Conservation (phyloP, 345 rosid genomes). For the Hibiscus tridactylites region DNA sequence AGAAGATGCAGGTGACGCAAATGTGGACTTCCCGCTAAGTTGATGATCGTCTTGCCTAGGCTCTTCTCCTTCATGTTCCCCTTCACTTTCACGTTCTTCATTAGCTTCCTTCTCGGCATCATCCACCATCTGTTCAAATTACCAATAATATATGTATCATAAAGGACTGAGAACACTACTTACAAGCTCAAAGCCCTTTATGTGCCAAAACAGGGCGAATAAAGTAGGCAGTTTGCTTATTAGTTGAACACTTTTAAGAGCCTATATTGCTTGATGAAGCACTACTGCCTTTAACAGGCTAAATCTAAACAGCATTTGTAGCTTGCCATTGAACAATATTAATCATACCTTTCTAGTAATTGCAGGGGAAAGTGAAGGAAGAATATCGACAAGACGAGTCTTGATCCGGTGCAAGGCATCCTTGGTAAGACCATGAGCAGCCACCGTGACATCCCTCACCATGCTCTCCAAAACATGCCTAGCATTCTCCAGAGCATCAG, state of each 20-base stretch:
- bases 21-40: neutral
- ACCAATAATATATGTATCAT: neutral
- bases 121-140: constrained; percentile 35
- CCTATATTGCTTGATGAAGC: too few relatives aligned
- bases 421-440: constrained; percentile 41
- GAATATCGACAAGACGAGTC: constrained; percentile 28
- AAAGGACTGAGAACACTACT: neutral
- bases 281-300: too few relatives aligned
- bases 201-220: too few relatives aligned
- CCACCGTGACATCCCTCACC: constrained; percentile 34
- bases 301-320: too few relatives aligned
- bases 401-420: constrained; percentile 40
- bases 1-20: constrained; percentile 13
- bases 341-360: constrained; percentile 26
- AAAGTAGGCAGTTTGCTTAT: too few relatives aligned
- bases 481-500: constrained; percentile 37
- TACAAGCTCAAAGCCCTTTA: too few relatives aligned
- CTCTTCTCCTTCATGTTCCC: constrained; percentile 4
- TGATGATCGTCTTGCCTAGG: neutral
- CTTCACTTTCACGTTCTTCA: constrained; percentile 14
- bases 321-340: neutral
- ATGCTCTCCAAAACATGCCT: constrained; percentile 33
- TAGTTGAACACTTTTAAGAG: too few relatives aligned
- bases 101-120: constrained; percentile 42
- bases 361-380: constrained; percentile 36